Percentiles rank a stretch among this genome's conserved stretches.
Conservation (phyloP, 2,329 filamentous ascomycete genomes). For the Ustulina deusta region DNA sequence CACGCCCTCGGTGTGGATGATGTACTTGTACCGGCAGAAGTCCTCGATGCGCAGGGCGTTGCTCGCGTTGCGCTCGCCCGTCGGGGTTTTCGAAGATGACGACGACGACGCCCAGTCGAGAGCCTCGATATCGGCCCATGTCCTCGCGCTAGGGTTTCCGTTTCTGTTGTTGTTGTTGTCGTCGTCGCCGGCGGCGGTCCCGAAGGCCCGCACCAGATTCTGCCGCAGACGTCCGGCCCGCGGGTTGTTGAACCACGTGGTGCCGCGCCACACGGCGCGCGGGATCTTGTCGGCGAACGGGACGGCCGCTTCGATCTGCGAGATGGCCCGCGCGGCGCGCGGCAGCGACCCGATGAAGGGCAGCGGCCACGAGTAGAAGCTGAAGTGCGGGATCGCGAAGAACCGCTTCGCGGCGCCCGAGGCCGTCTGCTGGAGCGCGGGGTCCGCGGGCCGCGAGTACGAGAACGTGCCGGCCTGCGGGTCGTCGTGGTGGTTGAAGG, state of each 20-base stretch:
- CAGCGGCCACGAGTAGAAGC: constrained; percentile 66
- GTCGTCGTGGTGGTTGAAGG: constrained; percentile 64
- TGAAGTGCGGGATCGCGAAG: constrained; percentile 68
- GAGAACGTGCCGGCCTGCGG: constrained; percentile 59
- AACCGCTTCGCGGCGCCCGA: constrained; percentile 40
- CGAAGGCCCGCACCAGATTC: constrained; percentile 54
- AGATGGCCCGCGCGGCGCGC: constrained; percentile 55
- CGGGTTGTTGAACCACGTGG: constrained; percentile 62
- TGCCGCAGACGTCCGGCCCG: constrained; percentile 56
- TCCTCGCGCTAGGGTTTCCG: neutral
- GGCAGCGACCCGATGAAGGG: constrained; percentile 61
- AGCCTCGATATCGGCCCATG: constrained; percentile 63
- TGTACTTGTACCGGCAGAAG: constrained; percentile 64
- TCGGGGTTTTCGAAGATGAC: neutral
- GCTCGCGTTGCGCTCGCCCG: constrained; percentile 50
- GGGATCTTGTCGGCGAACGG: constrained; percentile 46
- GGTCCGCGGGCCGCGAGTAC: constrained; percentile 61
- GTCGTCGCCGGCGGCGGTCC: constrained; percentile 12
- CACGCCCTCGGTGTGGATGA: constrained; percentile 66
- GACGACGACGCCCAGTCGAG: constrained; percentile 51
- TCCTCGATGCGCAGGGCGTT: constrained; percentile 63
- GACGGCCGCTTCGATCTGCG: constrained; percentile 51
- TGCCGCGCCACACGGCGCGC: constrained; percentile 64
- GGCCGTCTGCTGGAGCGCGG: constrained; percentile 39
- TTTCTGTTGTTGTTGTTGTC: neutral